Evolutionary conservation across 176 grass and related monocot genomes (phyloP), one percentile per base, ranked within the genome.

Genomic region (Pharus latifolius): DNA sequence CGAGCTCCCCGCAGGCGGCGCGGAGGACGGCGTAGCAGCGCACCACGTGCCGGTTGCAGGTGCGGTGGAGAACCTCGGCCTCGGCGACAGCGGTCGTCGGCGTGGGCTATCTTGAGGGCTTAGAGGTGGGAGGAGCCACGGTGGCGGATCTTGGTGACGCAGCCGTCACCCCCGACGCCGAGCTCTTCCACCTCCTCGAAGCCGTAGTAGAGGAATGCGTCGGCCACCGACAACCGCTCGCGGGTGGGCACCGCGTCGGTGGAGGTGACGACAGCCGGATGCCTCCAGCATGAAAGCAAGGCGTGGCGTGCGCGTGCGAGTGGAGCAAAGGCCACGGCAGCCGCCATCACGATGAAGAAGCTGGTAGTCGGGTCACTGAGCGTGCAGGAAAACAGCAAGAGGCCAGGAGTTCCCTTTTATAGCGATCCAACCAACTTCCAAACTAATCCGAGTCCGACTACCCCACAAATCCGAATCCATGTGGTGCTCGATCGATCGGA

Each of bases 101-200:
- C 49, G 37, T 58, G 43, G 50, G 57, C 44, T 23, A 57, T 52
- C 52, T 72, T 72, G 33, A 72, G 69, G 20, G 69, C 69, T 18
- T 58, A 72, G 20, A 29, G 22, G 35, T 24, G 33, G 3, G 22
- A 50, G 22, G 69, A n/a, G 23, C 34, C 18, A 2, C 69, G 69
- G 69, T 72, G 69, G 18, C 69, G 37, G 12, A 58, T 51, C 69
- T 57, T 42, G 31, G 34, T 57, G 33, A 72, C 69, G 26, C 34
- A 44, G 24, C 72, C 60, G 7, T 56, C 72, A 41, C 22, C 63
- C n/a, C 60, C 72, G 19, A 29, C 41, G 38, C 72, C 72, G 43
- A 63, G 48, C 41, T 51, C 48, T 5, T 18, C n/a, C 15, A 76
- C 5, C n/a, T 57, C 12, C 25, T 61, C 72, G 27, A 76, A 29